Evolutionary conservation across 345 rosid species (phyloP).

Genomic region (Brassica rapa): DNA sequence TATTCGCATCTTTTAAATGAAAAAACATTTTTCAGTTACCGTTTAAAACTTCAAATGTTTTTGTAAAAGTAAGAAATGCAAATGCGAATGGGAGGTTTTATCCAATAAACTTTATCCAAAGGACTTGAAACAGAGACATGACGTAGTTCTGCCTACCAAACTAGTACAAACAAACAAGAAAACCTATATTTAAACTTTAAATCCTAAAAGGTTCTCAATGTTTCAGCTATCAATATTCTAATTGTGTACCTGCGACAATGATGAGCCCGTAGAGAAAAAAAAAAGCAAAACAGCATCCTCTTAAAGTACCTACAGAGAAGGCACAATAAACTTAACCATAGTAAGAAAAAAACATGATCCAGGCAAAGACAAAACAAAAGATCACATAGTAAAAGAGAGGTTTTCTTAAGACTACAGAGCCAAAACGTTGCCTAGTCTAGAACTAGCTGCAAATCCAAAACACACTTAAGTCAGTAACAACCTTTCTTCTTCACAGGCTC

Average conservation of each 20-base stretch:
- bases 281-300: slow-evolving; percentile 16
- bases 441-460: slow-evolving; percentile 44
- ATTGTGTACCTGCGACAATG: not conserved
- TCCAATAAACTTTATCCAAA: not conserved
- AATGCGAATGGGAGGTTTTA: no score
- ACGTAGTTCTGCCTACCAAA: not conserved
- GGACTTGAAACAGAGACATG: not conserved
- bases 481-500: slow-evolving; percentile 45
- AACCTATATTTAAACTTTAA: not conserved
- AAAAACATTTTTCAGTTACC: no score
- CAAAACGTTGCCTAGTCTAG: slow-evolving; percentile 30
- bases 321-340: slow-evolving; percentile 9
- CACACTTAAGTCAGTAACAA: slow-evolving; percentile 33
- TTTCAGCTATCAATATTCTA: not conserved
- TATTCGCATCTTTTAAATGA: no score
- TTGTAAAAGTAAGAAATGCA: no score
- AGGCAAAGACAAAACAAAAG: not conserved
- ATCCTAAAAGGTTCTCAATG: not conserved
- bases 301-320: slow-evolving; percentile 14
- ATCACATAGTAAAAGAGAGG: not conserved
- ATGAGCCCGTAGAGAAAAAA: not conserved
- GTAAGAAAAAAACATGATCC: not conserved
- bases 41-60: no score
- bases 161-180: not conserved
- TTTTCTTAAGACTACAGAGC: slow-evolving; percentile 22